phyloP scores from a whole-genome alignment of 768 basidiomycete species.

The Tricholoma flavovirens region DNA sequence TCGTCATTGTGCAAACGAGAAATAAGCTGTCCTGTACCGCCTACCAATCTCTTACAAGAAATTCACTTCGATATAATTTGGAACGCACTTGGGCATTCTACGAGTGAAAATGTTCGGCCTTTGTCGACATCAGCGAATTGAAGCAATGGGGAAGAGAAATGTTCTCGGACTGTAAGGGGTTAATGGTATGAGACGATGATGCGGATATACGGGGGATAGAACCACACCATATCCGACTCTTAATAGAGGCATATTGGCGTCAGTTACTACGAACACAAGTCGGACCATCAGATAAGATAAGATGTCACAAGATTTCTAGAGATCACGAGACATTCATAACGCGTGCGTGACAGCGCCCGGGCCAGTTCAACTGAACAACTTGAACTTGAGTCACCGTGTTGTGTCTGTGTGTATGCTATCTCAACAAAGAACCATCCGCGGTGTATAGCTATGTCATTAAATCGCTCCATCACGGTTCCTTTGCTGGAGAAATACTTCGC shows the following conservation, averaged over 20 bases:
- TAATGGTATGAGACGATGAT: neutral
- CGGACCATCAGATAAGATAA: constrained; percentile 9
- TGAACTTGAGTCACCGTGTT: too few relatives aligned
- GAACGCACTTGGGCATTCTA: constrained; percentile 80
- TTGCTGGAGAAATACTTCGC: constrained; percentile 42
- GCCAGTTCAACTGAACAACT: too few relatives aligned
- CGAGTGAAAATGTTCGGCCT: constrained; percentile 69
- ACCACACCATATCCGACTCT: constrained; percentile 43
- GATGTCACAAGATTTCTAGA: neutral
- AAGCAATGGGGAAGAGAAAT: constrained; percentile 89
- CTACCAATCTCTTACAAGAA: constrained; percentile 29
- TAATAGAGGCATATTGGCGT: constrained; percentile 30
- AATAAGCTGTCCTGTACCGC: constrained; percentile 84
- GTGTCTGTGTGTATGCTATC: too few relatives aligned
- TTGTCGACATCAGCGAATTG: constrained; percentile 72
- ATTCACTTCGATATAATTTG: neutral
- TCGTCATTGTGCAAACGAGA: constrained; percentile 65
- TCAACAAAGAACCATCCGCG: neutral
- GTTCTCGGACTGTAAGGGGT: constrained; percentile 58
- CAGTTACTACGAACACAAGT: too few relatives aligned
- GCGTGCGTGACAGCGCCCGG: constrained; percentile 12
- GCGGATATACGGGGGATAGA: neutral
- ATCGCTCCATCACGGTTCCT: constrained; percentile 12
- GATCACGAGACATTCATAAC: constrained; percentile 4
- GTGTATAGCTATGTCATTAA: neutral